Evolutionary conservation across 192 early-diverging fungal genomes (phyloP), one percentile per base, ranked within the genome.

Genomic region (Coemansia sp.): DNA sequence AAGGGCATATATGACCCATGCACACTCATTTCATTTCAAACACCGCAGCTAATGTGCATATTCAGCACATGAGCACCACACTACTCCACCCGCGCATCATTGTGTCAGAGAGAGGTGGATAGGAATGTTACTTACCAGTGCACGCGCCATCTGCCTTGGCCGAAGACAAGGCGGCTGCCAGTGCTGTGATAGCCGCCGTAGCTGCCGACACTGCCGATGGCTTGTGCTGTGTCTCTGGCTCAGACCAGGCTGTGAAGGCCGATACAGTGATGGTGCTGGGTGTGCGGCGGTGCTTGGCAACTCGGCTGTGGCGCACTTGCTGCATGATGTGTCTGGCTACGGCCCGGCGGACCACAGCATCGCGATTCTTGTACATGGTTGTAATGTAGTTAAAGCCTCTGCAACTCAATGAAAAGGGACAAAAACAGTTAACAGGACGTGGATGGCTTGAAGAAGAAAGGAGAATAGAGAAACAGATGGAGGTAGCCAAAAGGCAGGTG

Each of bases 301-400:
- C 42, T 38, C 62, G 62, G 34, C 36, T 16, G 62, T 63, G 62
- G 51, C 51, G 51, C 51, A 52, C 51, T 52, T 52, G 20, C 46
- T 66, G 65, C 20, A 66, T 49, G n/a, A 66, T 66, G 46, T 52
- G 65, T 33, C 34, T 27, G 44, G 65, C 65, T 7, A 66, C 65
- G 65, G 65, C 65, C 47, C 65, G 43, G 31, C 65, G 65, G 44
- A 66, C 65, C 46, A 51, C 27, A 33, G 15, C 31, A 29, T 66
- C 44, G 44, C 51, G 51, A 27, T 52, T 27, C 51, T 52, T 52
- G 51, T 16, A 52, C 51, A 52, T 52, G 22, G 27, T 6, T 27
- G 51, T 49, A 49, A n/a, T 27, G 24, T 47, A 47, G 46, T n/a
- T n/a, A 5, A 5, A n/a, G 13, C 1, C 46, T 47, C 15, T 47